phyloP scores from a whole-genome alignment of 495 filamentous ascomycete genomes.

The Haplographium delicatum region DNA sequence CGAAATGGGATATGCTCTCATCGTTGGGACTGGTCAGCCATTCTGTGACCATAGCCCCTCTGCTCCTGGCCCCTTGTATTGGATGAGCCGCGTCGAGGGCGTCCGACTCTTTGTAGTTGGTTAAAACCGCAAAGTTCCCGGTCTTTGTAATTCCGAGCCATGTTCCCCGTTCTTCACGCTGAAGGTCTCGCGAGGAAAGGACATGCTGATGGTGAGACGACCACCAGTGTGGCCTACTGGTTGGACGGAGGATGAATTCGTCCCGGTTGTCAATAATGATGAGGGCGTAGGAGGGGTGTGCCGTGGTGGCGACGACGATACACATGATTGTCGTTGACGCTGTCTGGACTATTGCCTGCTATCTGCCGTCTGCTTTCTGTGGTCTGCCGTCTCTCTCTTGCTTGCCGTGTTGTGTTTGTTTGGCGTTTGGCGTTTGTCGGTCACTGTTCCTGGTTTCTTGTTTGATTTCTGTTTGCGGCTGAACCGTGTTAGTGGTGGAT shows the following conservation, averaged over 20 bases:
- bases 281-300: constrained; percentile 83
- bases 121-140: constrained; percentile 84
- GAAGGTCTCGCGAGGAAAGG: constrained; percentile 46
- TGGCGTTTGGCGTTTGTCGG: too few relatives aligned
- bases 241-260: constrained; percentile 90
- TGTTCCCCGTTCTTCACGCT: constrained; percentile 61
- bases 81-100: constrained; percentile 44
- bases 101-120: constrained; percentile 85
- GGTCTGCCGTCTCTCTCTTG: too few relatives aligned
- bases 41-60: constrained; percentile 81
- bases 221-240: constrained; percentile 82
- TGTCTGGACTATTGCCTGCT: too few relatives aligned
- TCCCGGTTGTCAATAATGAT: constrained; percentile 92
- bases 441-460: too few relatives aligned
- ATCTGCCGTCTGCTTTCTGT: too few relatives aligned
- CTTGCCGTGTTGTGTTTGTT: too few relatives aligned
- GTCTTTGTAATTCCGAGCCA: constrained; percentile 88
- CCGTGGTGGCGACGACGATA: constrained; percentile 83
- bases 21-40: constrained; percentile 59
- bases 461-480: too few relatives aligned
- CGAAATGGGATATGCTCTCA: constrained; percentile 57
- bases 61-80: constrained; percentile 56
- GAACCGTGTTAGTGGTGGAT: too few relatives aligned
- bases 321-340: constrained; percentile 57
- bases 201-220: constrained; percentile 37